Percentiles rank a stretch among this genome's conserved stretches.
phyloP scores from a whole-genome alignment of 176 grass and related monocot genomes.

The Pontederia paniculata region DNA sequence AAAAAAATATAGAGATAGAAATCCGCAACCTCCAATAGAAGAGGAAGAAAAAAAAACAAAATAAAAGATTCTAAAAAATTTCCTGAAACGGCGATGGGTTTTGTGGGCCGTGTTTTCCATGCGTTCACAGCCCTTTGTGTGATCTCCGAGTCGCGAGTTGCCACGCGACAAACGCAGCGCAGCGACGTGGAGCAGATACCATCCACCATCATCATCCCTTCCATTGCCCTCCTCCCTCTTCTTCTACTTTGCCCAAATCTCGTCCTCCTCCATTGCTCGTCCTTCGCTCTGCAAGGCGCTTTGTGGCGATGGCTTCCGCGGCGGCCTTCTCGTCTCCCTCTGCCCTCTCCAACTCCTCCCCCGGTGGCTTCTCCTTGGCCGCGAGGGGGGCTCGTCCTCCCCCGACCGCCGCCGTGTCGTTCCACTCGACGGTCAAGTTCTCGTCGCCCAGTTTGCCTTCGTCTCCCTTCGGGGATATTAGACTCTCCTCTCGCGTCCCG shows the following conservation, averaged over 20 bases:
- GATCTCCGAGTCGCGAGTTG: no score
- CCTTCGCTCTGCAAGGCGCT: background rate
- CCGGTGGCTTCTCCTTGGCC: background rate
- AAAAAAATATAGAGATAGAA: no score
- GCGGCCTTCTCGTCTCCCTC: conserved; percentile 14
- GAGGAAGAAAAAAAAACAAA: no score
- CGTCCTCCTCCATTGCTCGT: background rate
- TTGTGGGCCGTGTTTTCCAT: no score
- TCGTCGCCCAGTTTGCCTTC: background rate
- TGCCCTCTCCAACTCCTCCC: conserved; percentile 6
- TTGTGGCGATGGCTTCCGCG: conserved; percentile 22
- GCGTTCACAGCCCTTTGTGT: no score
- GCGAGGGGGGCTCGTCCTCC: background rate
- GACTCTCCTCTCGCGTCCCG: background rate
- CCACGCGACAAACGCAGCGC: no score
- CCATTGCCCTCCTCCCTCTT: no score
- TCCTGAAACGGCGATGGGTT: no score
- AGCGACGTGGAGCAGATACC: no score
- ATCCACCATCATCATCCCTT: no score
- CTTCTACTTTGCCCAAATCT: background rate
- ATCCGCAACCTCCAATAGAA: no score
- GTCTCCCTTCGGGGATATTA: background rate
- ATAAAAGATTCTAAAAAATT: no score
- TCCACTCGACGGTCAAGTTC: conserved; percentile 13
- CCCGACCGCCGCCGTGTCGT: conserved; percentile 11